Percentiles rank a stretch among this genome's conserved stretches.
Evolutionary conservation across 768 basidiomycete genomes (phyloP).

Genomic region (Lactifluus echinatus): DNA sequence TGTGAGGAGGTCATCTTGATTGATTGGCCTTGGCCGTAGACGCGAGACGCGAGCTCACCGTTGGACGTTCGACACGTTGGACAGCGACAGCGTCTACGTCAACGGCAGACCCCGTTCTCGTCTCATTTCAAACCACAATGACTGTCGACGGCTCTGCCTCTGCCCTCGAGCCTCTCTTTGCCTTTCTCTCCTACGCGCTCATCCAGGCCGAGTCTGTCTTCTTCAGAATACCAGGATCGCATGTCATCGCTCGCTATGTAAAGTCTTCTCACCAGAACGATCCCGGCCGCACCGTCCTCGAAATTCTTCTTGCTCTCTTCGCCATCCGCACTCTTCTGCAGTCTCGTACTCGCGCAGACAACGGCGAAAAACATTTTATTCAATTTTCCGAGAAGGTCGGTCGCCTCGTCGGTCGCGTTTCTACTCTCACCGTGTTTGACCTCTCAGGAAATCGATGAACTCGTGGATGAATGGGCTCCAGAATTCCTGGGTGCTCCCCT

Average conservation of each 20-base stretch:
- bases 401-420: conserved; percentile 1
- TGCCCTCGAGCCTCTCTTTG: conserved; percentile 46
- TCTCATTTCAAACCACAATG: conserved; percentile 9
- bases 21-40: conserved; percentile 24
- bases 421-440: not conserved
- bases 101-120: not conserved
- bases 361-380: conserved; percentile 81
- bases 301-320: conserved; percentile 80
- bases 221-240: conserved; percentile 70
- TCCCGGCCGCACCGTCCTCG: conserved; percentile 84
- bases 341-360: conserved; percentile 79
- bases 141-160: conserved; percentile 33
- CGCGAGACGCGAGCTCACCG: no score
- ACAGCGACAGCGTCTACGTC: not conserved
- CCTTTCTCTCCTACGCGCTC: conserved; percentile 55
- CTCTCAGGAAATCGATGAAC: conserved; percentile 85
- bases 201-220: conserved; percentile 56
- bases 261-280: conserved; percentile 94
- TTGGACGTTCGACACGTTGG: no score
- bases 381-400: conserved; percentile 82
- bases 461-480: conserved; percentile 92
- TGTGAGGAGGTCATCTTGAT: conserved; percentile 21
- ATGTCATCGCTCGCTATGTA: conserved; percentile 83
- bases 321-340: conserved; percentile 87
- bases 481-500: conserved; percentile 70